A percentile compares a stretch with the other conserved stretches of the same genome.
These are phyloP conservation scores for Sanguinoderma infundibulare DNA, from an alignment of 1,284 basidiomycete species.

Conservation along the genomic window DNA sequence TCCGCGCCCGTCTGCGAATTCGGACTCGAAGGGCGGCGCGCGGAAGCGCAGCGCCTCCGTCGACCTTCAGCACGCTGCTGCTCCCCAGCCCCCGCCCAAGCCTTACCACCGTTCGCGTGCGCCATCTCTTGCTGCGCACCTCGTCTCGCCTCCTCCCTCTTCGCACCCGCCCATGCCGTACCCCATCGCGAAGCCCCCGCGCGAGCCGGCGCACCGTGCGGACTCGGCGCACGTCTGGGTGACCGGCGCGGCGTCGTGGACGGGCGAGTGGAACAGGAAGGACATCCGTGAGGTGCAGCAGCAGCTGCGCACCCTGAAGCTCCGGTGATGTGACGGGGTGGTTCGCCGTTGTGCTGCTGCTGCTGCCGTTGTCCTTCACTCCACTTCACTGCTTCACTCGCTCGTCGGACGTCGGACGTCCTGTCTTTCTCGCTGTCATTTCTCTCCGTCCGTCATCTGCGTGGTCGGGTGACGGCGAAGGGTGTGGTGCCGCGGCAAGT, in stretches of 20 bases:
- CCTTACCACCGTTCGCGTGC: not conserved
- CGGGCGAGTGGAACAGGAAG: slow-evolving; percentile 38
- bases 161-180: not conserved
- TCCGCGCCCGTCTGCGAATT: not conserved
- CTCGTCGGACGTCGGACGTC: not conserved
- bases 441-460: not conserved
- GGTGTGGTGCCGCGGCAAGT: not conserved
- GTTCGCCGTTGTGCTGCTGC: too few species aligned
- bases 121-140: not conserved
- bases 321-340: slow-evolving; percentile 11
- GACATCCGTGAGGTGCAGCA: slow-evolving; percentile 38
- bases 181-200: not conserved
- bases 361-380: too few species aligned
- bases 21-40: slow-evolving; percentile 1
- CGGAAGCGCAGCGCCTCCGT: slow-evolving; percentile 31
- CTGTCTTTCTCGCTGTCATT: not conserved
- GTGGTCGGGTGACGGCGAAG: not conserved
- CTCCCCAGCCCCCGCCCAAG: not conserved
- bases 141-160: not conserved
- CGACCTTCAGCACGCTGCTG: slow-evolving; percentile 16
- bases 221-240: slow-evolving; percentile 31
- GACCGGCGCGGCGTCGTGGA: slow-evolving; percentile 30
- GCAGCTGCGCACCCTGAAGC: slow-evolving; percentile 31
- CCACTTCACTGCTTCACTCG: not conserved
- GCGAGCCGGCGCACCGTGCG: not conserved